Evolutionary conservation across 139 green algal species (phyloP).

Genomic region (Zygnema circumcarinatum): DNA sequence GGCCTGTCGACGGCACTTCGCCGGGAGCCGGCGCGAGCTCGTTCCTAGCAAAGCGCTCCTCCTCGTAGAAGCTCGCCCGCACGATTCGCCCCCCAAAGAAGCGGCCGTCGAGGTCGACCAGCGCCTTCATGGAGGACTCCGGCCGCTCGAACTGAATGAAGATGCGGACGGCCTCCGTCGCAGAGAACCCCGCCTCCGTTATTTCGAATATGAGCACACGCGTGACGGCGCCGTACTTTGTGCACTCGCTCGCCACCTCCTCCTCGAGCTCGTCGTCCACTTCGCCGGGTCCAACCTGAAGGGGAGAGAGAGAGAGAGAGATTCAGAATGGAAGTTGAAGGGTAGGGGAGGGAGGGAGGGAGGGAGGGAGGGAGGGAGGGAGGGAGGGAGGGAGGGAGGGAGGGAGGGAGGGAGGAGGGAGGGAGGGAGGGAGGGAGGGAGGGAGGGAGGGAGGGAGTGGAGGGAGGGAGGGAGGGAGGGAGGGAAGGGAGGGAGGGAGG

Average conservation of each 20-base stretch:
- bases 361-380: background rate
- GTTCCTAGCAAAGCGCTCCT: constrained; percentile 76
- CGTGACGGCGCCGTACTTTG: constrained; percentile 84
- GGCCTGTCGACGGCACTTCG: constrained; percentile 19
- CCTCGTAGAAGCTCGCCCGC: constrained; percentile 81
- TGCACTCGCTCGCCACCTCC: constrained; percentile 87
- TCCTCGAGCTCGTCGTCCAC: constrained; percentile 92
- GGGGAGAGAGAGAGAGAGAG: background rate
- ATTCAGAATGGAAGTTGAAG: background rate
- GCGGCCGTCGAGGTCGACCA: constrained; percentile 76
- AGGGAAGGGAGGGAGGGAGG: background rate
- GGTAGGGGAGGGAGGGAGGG: background rate
- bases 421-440: no score
- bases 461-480: background rate
- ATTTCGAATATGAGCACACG: constrained; percentile 85
- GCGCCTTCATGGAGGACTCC: constrained; percentile 76
- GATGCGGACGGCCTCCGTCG: constrained; percentile 82
- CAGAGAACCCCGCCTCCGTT: constrained; percentile 72
- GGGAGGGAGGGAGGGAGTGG: no score
- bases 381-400: background rate
- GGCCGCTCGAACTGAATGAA: constrained; percentile 86
- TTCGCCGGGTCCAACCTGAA: constrained; percentile 82
- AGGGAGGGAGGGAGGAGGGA: background rate
- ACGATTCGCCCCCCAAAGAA: constrained; percentile 88
- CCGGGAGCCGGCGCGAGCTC: constrained; percentile 76